Evolutionary conservation across 129 eudicot genomes (phyloP).

Genomic region (Kitagawia praeruptora): DNA sequence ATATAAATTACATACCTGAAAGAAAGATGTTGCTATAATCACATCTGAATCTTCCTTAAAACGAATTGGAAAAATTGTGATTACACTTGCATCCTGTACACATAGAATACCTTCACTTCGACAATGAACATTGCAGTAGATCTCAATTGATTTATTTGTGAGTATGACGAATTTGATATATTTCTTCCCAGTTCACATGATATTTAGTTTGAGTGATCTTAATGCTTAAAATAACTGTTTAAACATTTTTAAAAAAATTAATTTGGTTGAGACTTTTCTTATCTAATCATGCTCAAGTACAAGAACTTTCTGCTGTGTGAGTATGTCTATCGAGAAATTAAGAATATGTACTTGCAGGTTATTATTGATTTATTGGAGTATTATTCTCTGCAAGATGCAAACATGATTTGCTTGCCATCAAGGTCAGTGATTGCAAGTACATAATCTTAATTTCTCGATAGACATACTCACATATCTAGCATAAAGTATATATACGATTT

Average conservation of each 20-base stretch:
- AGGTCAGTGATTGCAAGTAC: too few species aligned
- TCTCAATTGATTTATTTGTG: neutral
- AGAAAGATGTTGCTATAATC: constrained; percentile 77
- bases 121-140: neutral
- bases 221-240: neutral
- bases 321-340: neutral
- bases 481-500: too few species aligned
- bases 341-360: neutral
- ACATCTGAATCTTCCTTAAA: constrained; percentile 81
- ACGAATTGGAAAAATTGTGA: constrained; percentile 78
- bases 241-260: too few species aligned
- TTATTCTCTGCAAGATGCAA: neutral
- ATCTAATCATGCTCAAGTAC: neutral
- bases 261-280: neutral
- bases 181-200: neutral
- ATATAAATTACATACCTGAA: constrained; percentile 51
- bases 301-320: neutral
- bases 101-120: neutral
- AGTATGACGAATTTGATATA: neutral
- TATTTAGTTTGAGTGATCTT: neutral
- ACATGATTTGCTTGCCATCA: neutral
- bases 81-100: constrained; percentile 59
- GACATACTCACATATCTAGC: too few species aligned
- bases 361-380: too few species aligned
- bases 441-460: too few species aligned